phyloP scores from a whole-genome alignment of 805 yeast genomes.

The Danielozyma ontarioensis region DNA sequence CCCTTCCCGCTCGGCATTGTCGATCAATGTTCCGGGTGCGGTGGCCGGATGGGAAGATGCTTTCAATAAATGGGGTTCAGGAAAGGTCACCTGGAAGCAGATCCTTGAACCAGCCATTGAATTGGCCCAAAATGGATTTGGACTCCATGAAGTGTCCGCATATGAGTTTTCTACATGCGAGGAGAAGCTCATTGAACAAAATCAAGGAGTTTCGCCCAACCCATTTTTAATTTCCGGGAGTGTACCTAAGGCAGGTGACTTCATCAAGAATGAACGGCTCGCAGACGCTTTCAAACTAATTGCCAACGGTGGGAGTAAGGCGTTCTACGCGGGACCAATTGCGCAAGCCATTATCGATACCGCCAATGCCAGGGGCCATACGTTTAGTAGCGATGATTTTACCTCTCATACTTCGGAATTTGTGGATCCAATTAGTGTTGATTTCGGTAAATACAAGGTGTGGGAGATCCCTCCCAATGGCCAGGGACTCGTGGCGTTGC shows the following conservation, averaged over 20 bases:
- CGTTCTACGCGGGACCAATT: constrained; percentile 65
- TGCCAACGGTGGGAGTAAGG: constrained; percentile 55
- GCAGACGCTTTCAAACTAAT: constrained; percentile 51
- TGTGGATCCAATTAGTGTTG: constrained; percentile 58
- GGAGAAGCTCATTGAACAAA: constrained; percentile 31
- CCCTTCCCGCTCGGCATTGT: constrained; percentile 47
- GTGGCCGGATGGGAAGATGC: constrained; percentile 78
- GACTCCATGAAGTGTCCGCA: constrained; percentile 58
- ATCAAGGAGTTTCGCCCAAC: constrained; percentile 24
- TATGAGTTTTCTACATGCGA: constrained; percentile 22
- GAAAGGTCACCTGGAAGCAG: constrained; percentile 53
- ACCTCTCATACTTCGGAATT: constrained; percentile 52
- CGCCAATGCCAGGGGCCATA: constrained; percentile 50
- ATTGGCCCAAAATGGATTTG: constrained; percentile 64
- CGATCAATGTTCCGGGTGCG: constrained; percentile 75
- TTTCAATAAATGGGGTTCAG: constrained; percentile 66
- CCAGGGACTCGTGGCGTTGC: constrained; percentile 71
- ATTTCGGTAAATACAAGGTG: constrained; percentile 46
- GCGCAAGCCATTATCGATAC: constrained; percentile 61
- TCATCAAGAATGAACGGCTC: constrained; percentile 45
- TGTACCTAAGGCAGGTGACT: constrained; percentile 54
- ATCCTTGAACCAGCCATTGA: constrained; percentile 62
- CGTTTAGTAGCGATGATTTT: constrained; percentile 53
- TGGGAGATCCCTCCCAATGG: constrained; percentile 89
- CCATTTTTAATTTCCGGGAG: constrained; percentile 30